These are phyloP conservation scores for Rhodofomes roseus DNA, from an alignment of 1,284 basidiomycete species.

Conservation along the genomic window DNA sequence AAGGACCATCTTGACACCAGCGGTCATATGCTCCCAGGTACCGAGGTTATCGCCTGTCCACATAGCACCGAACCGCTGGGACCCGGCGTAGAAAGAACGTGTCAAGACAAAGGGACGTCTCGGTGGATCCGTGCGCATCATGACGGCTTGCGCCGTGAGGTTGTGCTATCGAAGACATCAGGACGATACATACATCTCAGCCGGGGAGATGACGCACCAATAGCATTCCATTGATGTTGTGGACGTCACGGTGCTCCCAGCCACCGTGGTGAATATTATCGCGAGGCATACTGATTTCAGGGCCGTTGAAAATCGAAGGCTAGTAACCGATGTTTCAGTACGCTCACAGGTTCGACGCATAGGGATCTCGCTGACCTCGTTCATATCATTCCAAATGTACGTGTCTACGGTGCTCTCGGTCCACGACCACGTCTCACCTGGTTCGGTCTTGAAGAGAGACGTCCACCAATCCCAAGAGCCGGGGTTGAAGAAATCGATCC, in stretches of 20 bases:
- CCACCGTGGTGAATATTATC: conserved; percentile 90
- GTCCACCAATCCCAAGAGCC: conserved; percentile 91
- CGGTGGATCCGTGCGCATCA: conserved; percentile 69
- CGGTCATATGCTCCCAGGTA: conserved; percentile 96
- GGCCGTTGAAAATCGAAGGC: conserved; percentile 97
- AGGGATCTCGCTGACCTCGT: conserved; percentile 56
- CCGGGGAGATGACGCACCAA: conserved; percentile 45
- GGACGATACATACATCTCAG: not conserved
- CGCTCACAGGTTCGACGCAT: too few relatives aligned
- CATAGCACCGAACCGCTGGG: conserved; percentile 94
- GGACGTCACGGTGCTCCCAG: conserved; percentile 97
- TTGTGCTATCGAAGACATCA: conserved; percentile 56
- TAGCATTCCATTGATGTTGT: conserved; percentile 92
- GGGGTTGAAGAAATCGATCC: conserved; percentile 98
- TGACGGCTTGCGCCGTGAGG: conserved; percentile 80
- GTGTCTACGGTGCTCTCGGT: conserved; percentile 75
- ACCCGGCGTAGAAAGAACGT: conserved; percentile 92
- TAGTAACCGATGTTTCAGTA: conserved; percentile 27
- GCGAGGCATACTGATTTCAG: conserved; percentile 96
- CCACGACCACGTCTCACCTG: conserved; percentile 62
- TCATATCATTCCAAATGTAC: conserved; percentile 99
- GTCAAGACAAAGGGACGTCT: conserved; percentile 94
- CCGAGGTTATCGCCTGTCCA: conserved; percentile 99
- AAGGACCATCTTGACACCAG: conserved; percentile 92
- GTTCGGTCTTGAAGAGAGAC: conserved; percentile 68